A percentile compares a stretch with the other conserved stretches of the same genome.
phyloP scores from a whole-genome alignment of 179 eudicot genomes.

The Corrigiola litoralis region DNA sequence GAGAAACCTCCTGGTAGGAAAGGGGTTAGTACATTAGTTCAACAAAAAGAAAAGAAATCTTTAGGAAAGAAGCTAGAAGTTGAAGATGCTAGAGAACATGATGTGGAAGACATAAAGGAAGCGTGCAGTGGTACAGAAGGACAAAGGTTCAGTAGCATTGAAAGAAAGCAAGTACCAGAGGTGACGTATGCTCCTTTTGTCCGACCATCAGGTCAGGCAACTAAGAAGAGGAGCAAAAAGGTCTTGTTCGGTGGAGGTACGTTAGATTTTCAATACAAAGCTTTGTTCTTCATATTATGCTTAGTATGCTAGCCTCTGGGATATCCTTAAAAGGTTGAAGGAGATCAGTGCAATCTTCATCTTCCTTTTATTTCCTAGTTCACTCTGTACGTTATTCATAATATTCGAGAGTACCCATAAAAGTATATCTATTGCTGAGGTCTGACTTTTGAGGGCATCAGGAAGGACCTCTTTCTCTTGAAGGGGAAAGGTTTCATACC shows the following conservation, averaged over 20 bases:
- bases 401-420: background rate
- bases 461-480: background rate
- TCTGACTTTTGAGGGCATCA: background rate
- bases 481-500: background rate
- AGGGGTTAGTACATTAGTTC: conserved; percentile 26
- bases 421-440: background rate
- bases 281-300: conserved; percentile 2
- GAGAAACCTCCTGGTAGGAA: conserved; percentile 36
- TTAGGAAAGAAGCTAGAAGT: conserved; percentile 46
- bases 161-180: conserved; percentile 44
- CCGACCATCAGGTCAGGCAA: conserved; percentile 47
- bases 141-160: conserved; percentile 42
- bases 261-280: background rate
- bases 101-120: conserved; percentile 72
- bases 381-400: background rate
- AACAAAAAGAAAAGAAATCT: conserved; percentile 43
- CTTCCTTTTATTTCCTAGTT: background rate
- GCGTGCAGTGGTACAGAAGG: conserved; percentile 95
- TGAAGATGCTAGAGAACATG: conserved; percentile 37
- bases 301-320: background rate
- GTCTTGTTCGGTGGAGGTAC: conserved; percentile 70
- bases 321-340: background rate
- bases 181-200: conserved; percentile 38
- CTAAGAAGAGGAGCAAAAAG: conserved; percentile 79
- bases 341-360: background rate